Conservation (phyloP, 2,329 filamentous ascomycete species). For the Aquanectria penicillioides region DNA sequence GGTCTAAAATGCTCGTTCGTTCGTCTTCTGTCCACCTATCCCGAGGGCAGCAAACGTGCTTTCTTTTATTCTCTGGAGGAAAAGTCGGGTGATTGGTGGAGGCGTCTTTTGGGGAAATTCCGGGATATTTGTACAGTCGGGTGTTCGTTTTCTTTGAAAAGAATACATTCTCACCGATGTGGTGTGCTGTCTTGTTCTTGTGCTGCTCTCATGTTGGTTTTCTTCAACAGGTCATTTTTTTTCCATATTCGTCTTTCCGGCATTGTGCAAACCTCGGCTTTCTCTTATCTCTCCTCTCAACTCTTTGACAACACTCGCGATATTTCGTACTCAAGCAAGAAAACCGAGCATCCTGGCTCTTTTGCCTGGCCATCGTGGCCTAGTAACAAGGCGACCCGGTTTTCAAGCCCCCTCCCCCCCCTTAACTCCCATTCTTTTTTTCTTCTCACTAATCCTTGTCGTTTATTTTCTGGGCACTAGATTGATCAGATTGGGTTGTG, state of each 20-base stretch:
- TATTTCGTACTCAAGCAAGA: not conserved
- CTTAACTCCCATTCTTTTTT: not conserved
- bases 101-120: slow-evolving; percentile 43
- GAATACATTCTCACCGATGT: slow-evolving; percentile 40
- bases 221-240: slow-evolving; percentile 1
- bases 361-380: not conserved
- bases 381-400: not conserved
- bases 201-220: too few relatives aligned
- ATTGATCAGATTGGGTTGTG: slow-evolving; percentile 21
- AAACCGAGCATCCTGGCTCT: not conserved
- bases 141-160: slow-evolving; percentile 43
- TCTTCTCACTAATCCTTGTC: slow-evolving; percentile 1
- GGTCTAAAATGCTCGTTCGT: slow-evolving; percentile 35
- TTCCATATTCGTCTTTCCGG: slow-evolving; percentile 5
- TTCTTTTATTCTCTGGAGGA: slow-evolving; percentile 43
- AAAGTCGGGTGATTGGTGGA: slow-evolving; percentile 44
- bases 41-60: slow-evolving; percentile 40
- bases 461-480: slow-evolving; percentile 11
- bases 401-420: too few relatives aligned
- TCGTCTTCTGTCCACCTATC: slow-evolving; percentile 36
- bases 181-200: slow-evolving; percentile 23
- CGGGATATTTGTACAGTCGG: slow-evolving; percentile 44
- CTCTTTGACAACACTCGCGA: not conserved
- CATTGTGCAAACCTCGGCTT: not conserved
- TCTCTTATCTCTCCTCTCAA: not conserved